Conservation (phyloP, 2,329 filamentous ascomycete genomes). For the Pseudocercospora pini-densiflorae region DNA sequence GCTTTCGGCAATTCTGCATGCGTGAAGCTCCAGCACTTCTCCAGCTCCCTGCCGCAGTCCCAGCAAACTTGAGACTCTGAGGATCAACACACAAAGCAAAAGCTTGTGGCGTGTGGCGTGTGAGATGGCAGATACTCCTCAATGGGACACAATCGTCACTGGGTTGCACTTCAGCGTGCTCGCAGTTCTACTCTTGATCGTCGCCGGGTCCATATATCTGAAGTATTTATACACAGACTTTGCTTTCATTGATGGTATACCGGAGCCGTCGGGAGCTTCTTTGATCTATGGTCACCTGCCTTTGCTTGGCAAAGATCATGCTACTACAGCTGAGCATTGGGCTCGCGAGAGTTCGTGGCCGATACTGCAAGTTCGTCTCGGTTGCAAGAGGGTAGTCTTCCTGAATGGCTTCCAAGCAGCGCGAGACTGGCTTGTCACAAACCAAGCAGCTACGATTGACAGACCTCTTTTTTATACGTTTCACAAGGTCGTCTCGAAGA, state of each 20-base stretch:
- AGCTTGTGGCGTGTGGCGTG: too few relatives aligned
- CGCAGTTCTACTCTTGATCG: not conserved
- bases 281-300: conserved; percentile 10
- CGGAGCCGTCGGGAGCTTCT: not conserved
- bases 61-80: too few relatives aligned
- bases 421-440: conserved; percentile 12
- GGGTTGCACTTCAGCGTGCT: not conserved
- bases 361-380: conserved; percentile 7
- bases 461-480: conserved; percentile 10
- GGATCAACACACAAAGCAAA: too few relatives aligned
- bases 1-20: not conserved
- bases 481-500: conserved; percentile 9
- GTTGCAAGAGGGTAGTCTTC: not conserved
- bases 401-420: conserved; percentile 6
- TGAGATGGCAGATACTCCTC: not conserved
- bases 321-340: conserved; percentile 3
- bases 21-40: too few relatives aligned
- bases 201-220: not conserved
- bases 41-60: too few relatives aligned
- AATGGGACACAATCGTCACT: too few relatives aligned
- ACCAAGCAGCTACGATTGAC: conserved; percentile 10
- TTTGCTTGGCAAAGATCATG: conserved; percentile 10
- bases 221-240: conserved; percentile 3
- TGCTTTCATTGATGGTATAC: not conserved
- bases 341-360: conserved; percentile 2